Conservation (phyloP, 2,329 filamentous ascomycete genomes). For the Elsinoe arachidis region DNA sequence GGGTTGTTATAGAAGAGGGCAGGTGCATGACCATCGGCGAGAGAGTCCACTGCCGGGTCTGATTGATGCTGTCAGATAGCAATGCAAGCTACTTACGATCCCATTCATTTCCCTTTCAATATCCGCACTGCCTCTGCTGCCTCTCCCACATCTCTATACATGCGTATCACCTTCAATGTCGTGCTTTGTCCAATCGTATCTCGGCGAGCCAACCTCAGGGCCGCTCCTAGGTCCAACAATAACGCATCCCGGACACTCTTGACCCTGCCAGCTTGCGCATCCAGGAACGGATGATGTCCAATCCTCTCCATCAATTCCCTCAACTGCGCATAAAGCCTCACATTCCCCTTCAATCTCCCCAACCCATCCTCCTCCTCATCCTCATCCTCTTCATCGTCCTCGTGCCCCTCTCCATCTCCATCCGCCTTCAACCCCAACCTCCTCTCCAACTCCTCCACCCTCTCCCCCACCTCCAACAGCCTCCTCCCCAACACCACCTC, state of each 20-base stretch:
- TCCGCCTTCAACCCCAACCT: constrained; percentile 45
- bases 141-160: constrained; percentile 56
- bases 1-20: constrained; percentile 55
- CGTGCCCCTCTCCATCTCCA: constrained; percentile 21
- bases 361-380: constrained; percentile 28
- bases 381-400: constrained; percentile 24
- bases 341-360: constrained; percentile 45
- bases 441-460: constrained; percentile 55
- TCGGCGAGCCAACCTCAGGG: constrained; percentile 48
- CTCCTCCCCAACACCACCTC: constrained; percentile 54
- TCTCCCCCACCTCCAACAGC: constrained; percentile 59
- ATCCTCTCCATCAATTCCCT: constrained; percentile 43
- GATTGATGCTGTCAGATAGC: background rate
- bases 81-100: background rate
- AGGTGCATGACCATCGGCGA: background rate
- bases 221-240: constrained; percentile 55
- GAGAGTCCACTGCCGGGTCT: too few species aligned
- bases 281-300: constrained; percentile 56
- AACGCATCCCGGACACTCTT: constrained; percentile 53
- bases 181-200: constrained; percentile 32
- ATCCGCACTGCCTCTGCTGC: constrained; percentile 50
- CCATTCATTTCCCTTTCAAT: constrained; percentile 34
- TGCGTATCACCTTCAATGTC: constrained; percentile 47
- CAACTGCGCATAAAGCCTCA: constrained; percentile 50
- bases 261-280: constrained; percentile 48